Evolutionary conservation across 805 yeast species (phyloP).

Genomic region (Metschnikowia baotianmanensis): DNA sequence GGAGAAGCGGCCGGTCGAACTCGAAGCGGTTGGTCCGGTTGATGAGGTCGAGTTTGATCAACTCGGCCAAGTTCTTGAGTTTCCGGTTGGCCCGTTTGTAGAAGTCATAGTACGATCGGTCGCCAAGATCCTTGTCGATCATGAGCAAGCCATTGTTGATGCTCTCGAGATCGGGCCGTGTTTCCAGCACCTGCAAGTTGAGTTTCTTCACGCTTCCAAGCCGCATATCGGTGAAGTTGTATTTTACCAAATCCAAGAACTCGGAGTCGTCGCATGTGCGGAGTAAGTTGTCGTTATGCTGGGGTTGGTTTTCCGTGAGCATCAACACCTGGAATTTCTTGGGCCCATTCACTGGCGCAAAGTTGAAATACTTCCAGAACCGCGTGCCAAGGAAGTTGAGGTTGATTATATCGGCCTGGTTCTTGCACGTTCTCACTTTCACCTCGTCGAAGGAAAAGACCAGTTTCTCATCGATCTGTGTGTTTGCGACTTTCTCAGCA

Average conservation of each 20-base stretch:
- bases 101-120: slow-evolving; percentile 24
- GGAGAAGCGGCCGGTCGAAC: slow-evolving; percentile 47
- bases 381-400: slow-evolving; percentile 43
- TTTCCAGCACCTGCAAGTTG: slow-evolving; percentile 26
- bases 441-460: slow-evolving; percentile 25
- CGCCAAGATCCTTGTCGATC: slow-evolving; percentile 22
- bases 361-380: slow-evolving; percentile 57
- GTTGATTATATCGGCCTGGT: slow-evolving; percentile 41
- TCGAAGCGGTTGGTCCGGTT: slow-evolving; percentile 41
- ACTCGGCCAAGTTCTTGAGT: slow-evolving; percentile 33
- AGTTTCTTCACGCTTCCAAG: slow-evolving; percentile 46
- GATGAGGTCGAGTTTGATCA: slow-evolving; percentile 38
- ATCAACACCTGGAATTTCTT: slow-evolving; percentile 55
- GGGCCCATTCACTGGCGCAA: slow-evolving; percentile 49
- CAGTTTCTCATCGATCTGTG: slow-evolving; percentile 20
- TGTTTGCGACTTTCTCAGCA: too few relatives aligned
- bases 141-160: slow-evolving; percentile 30
- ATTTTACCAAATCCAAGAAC: slow-evolving; percentile 43
- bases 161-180: slow-evolving; percentile 28
- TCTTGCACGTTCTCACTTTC: slow-evolving; percentile 32
- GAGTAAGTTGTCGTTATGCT: neutral
- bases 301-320: slow-evolving; percentile 31
- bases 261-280: neutral
- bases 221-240: slow-evolving; percentile 46
- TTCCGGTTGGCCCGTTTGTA: slow-evolving; percentile 32